Percentiles rank a stretch among this genome's conserved stretches.
phyloP scores from a whole-genome alignment of 2,329 filamentous ascomycete genomes.

The Gaeumannomyces sp. region DNA sequence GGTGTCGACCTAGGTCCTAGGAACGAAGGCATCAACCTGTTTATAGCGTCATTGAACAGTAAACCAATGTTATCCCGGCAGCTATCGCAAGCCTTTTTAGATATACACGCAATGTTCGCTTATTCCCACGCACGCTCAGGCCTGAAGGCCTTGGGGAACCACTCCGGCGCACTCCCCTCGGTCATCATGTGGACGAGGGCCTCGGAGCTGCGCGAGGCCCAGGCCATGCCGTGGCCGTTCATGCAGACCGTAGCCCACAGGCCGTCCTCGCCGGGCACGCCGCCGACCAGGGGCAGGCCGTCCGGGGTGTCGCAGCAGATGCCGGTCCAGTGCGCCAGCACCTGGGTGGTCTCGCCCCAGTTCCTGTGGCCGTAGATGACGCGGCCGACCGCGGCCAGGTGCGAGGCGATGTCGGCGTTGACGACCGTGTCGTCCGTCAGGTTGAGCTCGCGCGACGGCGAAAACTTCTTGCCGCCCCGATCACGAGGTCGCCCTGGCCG shows the following conservation, averaged over 20 bases:
- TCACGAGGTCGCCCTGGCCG: slow-evolving; percentile 47
- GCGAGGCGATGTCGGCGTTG: slow-evolving; percentile 44
- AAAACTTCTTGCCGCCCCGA: slow-evolving; percentile 48
- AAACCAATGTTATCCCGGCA: too few relatives aligned
- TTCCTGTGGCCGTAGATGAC: slow-evolving; percentile 43
- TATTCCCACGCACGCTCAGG: slow-evolving; percentile 3
- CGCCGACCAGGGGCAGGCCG: slow-evolving; percentile 45
- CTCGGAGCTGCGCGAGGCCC: slow-evolving; percentile 53
- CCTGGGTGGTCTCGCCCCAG: slow-evolving; percentile 38
- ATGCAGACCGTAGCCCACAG: slow-evolving; percentile 55
- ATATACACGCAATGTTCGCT: too few relatives aligned
- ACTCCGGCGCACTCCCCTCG: slow-evolving; percentile 10
- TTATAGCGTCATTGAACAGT: too few relatives aligned
- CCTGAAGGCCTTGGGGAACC: slow-evolving; percentile 9
- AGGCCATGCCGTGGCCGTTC: slow-evolving; percentile 62
- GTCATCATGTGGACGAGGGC: slow-evolving; percentile 51
- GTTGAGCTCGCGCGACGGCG: slow-evolving; percentile 38
- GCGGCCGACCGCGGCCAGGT: slow-evolving; percentile 35
- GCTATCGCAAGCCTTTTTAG: too few relatives aligned
- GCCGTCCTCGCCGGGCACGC: slow-evolving; percentile 31
- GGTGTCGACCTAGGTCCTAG: too few relatives aligned
- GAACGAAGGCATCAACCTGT: too few relatives aligned
- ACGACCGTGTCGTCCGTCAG: slow-evolving; percentile 48
- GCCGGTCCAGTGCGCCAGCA: slow-evolving; percentile 41
- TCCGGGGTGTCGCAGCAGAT: slow-evolving; percentile 52